phyloP scores from a whole-genome alignment of 1,284 basidiomycete genomes.

The Leccinum ponderosum region DNA sequence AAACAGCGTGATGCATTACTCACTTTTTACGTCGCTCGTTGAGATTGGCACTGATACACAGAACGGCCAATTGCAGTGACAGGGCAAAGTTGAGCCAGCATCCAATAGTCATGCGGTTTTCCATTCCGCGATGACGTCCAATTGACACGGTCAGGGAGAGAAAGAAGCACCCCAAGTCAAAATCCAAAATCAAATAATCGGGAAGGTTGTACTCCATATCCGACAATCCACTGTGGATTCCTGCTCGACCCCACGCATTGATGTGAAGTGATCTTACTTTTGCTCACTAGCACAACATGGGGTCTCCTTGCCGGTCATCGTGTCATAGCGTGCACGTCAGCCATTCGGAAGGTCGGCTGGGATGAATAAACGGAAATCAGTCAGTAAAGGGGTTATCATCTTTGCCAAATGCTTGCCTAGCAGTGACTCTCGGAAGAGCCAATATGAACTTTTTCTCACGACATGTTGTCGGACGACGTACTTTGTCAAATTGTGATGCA shows the following conservation, averaged over 20 bases:
- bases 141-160: conserved; percentile 19
- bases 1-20: conserved; percentile 1
- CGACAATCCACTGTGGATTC: not conserved
- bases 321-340: not conserved
- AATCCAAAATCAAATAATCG: conserved; percentile 4
- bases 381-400: not conserved
- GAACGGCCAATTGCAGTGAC: not conserved
- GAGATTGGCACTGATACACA: not conserved
- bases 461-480: not conserved
- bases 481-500: not conserved
- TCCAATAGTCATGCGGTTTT: conserved; percentile 11
- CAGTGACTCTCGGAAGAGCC: not conserved
- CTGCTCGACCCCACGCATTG: not conserved
- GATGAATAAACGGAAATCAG: not conserved
- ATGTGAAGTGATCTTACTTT: not conserved
- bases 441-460: conserved; percentile 12
- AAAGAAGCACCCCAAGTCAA: conserved; percentile 16
- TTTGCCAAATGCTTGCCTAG: not conserved
- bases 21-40: conserved; percentile 25
- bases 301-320: not conserved
- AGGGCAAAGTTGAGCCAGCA: not conserved
- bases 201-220: conserved; percentile 1
- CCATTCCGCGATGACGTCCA: conserved; percentile 16
- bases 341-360: not conserved
- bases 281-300: not conserved